Evolutionary conservation across 805 yeast species (phyloP), one percentile per base, ranked within the genome.

Genomic region (Scheffersomyces lignosus): DNA sequence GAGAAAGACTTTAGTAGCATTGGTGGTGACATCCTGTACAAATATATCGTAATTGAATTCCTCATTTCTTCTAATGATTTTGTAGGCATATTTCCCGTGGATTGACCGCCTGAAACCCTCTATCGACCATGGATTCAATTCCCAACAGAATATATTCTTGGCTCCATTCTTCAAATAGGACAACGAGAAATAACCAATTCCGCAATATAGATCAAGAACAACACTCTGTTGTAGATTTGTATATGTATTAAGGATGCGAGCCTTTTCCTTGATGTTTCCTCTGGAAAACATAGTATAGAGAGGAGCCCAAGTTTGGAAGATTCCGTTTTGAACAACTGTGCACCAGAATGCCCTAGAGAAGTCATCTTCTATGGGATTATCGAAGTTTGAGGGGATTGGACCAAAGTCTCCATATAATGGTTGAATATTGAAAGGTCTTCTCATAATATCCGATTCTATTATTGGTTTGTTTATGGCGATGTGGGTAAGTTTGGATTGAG

Each of bases 231-330:
- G 34, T 1, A 80, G 56, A 18, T 64, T 51, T 1, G 37, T 29
- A 40, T 64, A 77, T 0, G 56, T 55, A 14, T 67, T 66, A 27
- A 86, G 52, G 0, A 87, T 70, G 15, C 96, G 59, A 10, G 78
- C 72, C 56, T 87, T 87, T 52, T 87, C 96, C 45, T 83, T 83
- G 48, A 88, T 77, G 54, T 87, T 87, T 1, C 96, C 96, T 14
- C 96, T 60, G 33, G 90, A 81, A 54, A 88, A 88, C 96, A 87
- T 87, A 2, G 95, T 86, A 51, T 78, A 82, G 37, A 72, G 56
- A 2, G 96, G 96, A 4, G 91, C 87, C 96, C 96, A 87, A 7
- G 75, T 71, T 51, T 87, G 96, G 44, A 56, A 65, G 3, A 87
- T 78, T 2, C 88, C 89, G 55, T 88, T 86, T 50, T 87, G 96